Evolutionary conservation across 2,329 filamentous ascomycete species (phyloP).

Genomic region (Penicillium sp.): DNA sequence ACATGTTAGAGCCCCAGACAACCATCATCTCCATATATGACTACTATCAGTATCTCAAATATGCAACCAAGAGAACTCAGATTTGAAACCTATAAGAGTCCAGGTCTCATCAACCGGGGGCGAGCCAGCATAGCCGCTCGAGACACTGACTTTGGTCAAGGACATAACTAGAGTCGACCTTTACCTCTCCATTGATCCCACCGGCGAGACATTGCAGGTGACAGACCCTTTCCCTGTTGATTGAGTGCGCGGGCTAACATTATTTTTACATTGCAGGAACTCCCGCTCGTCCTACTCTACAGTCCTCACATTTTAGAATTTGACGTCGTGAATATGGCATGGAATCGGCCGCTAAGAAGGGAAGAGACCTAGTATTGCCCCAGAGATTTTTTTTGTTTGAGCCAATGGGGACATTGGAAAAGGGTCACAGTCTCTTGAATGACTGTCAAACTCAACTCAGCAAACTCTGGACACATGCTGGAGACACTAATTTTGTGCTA

Average conservation of each 20-base stretch:
- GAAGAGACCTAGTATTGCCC: neutral
- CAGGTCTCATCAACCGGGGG: neutral
- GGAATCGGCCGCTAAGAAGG: neutral
- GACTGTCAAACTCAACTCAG: too few relatives aligned
- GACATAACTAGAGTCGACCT: neutral
- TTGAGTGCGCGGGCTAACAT: too few relatives aligned
- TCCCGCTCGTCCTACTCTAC: neutral
- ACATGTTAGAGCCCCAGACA: neutral
- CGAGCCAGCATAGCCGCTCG: neutral
- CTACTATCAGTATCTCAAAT: neutral
- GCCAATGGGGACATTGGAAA: neutral
- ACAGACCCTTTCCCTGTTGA: too few relatives aligned
- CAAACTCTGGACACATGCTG: neutral
- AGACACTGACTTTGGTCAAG: neutral
- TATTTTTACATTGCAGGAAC: neutral
- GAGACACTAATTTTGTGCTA: neutral
- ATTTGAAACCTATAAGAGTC: neutral
- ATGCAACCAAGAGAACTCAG: neutral
- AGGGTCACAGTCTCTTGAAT: neutral
- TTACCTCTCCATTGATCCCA: neutral
- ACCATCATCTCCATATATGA: neutral
- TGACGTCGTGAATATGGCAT: neutral
- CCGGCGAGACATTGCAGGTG: neutral
- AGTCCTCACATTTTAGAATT: neutral
- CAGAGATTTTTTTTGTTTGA: too few relatives aligned